Conservation (phyloP, 768 basidiomycete genomes). For the Suillus variegatus region DNA sequence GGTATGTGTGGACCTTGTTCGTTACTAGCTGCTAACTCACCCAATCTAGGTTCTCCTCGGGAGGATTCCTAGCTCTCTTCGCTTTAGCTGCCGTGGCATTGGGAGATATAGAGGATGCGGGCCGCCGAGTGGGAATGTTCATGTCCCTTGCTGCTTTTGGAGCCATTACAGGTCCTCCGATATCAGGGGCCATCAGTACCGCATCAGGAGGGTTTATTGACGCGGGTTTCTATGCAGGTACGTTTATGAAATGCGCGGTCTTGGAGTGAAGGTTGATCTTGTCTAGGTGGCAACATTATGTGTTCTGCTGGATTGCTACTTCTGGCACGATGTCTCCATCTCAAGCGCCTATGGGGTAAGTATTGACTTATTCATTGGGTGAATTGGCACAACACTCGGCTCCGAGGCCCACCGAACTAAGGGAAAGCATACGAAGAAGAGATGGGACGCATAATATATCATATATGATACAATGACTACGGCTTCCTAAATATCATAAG, state of each 20-base stretch:
- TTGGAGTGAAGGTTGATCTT: background rate
- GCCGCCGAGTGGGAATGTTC: constrained; percentile 65
- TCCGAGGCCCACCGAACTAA: background rate
- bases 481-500: background rate
- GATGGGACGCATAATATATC: background rate
- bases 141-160: constrained; percentile 62
- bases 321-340: constrained; percentile 40
- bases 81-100: constrained; percentile 59
- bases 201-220: constrained; percentile 47
- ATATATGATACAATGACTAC: background rate
- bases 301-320: constrained; percentile 44
- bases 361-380: constrained; percentile 27
- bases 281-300: constrained; percentile 39
- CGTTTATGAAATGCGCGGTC: constrained; percentile 5
- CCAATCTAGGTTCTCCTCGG: constrained; percentile 52
- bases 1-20: constrained; percentile 40
- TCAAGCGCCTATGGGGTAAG: constrained; percentile 42
- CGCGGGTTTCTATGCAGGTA: constrained; percentile 44
- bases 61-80: constrained; percentile 60
- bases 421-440: background rate
- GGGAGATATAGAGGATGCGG: constrained; percentile 61
- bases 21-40: background rate
- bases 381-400: background rate
- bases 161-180: constrained; percentile 68
- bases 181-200: constrained; percentile 66